Conservation (phyloP, 129 eudicot genomes). For the Escallonia rubra region DNA sequence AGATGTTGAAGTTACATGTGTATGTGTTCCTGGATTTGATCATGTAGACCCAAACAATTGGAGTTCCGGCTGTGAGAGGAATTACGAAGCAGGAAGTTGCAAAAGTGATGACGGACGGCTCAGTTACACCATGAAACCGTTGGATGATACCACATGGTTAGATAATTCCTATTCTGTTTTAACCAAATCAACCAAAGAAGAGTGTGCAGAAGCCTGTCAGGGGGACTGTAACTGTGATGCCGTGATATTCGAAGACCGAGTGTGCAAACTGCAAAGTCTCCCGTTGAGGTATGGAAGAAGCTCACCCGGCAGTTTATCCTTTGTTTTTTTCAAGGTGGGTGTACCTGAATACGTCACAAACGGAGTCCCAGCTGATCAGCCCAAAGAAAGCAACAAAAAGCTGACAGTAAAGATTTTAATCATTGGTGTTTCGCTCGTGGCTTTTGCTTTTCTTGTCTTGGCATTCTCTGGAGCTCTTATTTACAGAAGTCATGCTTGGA, state of each 20-base stretch:
- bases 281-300: slow-evolving; percentile 18
- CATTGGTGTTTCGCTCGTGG: slow-evolving; percentile 2
- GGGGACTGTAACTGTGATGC: slow-evolving; percentile 21
- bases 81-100: slow-evolving; percentile 9
- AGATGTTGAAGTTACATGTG: slow-evolving; percentile 3
- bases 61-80: slow-evolving; percentile 24
- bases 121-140: background rate
- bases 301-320: background rate
- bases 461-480: slow-evolving; percentile 2
- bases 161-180: slow-evolving; percentile 2
- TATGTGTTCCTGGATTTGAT: slow-evolving; percentile 3
- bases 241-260: background rate
- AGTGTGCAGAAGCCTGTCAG: slow-evolving; percentile 18
- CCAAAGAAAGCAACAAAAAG: background rate
- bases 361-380: background rate
- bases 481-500: slow-evolving; percentile 1
- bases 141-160: slow-evolving; percentile 3
- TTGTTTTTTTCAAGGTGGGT: slow-evolving; percentile 15
- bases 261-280: slow-evolving; percentile 10
- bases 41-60: background rate
- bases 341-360: background rate
- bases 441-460: background rate
- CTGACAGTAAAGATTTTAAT: slow-evolving; percentile 7
- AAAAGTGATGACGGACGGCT: background rate
- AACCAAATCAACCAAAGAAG: background rate